These are phyloP conservation scores for Clavariopsis aquatica DNA, from an alignment of 495 filamentous ascomycete species.

Conservation along the genomic window DNA sequence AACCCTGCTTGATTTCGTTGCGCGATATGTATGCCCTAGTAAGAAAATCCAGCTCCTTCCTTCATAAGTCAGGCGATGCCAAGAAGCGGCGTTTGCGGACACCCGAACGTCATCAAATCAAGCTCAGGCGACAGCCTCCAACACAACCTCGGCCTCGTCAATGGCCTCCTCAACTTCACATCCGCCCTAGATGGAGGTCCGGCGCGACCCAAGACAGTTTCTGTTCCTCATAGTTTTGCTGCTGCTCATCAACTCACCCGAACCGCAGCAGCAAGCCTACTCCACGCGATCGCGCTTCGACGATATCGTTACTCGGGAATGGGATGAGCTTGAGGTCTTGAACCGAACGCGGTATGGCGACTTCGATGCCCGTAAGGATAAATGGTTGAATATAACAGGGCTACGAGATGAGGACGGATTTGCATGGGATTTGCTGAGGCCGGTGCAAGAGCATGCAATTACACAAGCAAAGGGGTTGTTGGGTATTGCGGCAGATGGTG, in stretches of 20 bases:
- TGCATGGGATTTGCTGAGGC: slow-evolving; percentile 65
- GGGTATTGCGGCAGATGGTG: slow-evolving; percentile 37
- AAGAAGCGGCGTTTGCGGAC: not conserved
- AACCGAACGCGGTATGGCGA: slow-evolving; percentile 74
- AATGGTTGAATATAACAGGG: slow-evolving; percentile 75
- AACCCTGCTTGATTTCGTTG: too few species aligned
- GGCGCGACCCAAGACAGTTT: slow-evolving; percentile 42
- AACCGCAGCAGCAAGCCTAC: slow-evolving; percentile 48
- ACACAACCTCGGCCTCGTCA: not conserved
- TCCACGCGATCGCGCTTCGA: slow-evolving; percentile 36
- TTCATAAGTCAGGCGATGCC: not conserved
- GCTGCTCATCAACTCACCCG: slow-evolving; percentile 43
- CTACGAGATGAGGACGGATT: slow-evolving; percentile 71
- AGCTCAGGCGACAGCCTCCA: not conserved
- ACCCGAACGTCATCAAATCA: slow-evolving; percentile 15
- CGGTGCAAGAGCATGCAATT: slow-evolving; percentile 58
- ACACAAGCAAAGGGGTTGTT: slow-evolving; percentile 53
- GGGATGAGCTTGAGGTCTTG: slow-evolving; percentile 62
- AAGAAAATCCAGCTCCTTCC: too few species aligned
- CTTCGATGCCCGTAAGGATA: slow-evolving; percentile 59
- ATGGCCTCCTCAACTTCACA: slow-evolving; percentile 8
- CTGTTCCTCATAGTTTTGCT: slow-evolving; percentile 45
- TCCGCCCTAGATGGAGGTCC: slow-evolving; percentile 32
- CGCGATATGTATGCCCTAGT: too few species aligned
- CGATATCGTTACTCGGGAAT: slow-evolving; percentile 47